Conservation (phyloP, 192 early-diverging fungal species). For the Mortierella hygrophila region DNA sequence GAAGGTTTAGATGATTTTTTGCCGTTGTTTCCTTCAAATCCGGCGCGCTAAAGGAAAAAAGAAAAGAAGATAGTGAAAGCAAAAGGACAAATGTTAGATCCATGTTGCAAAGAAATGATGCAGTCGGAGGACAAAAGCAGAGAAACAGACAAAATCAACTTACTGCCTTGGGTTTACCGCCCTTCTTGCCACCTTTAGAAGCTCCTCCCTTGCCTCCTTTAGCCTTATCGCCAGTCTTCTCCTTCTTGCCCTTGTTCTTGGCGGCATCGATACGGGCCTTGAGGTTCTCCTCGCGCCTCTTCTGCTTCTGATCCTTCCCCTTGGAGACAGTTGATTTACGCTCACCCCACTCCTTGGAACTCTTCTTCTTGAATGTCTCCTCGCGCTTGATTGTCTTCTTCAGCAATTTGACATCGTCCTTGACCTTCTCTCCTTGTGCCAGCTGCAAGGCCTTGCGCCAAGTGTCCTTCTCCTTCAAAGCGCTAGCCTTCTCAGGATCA, state of each 20-base stretch:
- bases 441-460: constrained; percentile 87
- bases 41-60: constrained; percentile 33
- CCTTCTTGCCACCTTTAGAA: constrained; percentile 48
- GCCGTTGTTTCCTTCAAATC: constrained; percentile 53
- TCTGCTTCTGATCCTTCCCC: constrained; percentile 73
- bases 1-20: constrained; percentile 56
- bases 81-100: constrained; percentile 6
- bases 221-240: constrained; percentile 58
- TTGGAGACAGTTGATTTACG: constrained; percentile 76
- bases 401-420: constrained; percentile 90
- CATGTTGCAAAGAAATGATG: not conserved
- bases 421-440: constrained; percentile 92
- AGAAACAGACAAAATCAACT: constrained; percentile 6
- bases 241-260: constrained; percentile 78
- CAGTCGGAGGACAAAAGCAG: not conserved
- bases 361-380: constrained; percentile 88
- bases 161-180: constrained; percentile 60
- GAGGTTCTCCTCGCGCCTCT: constrained; percentile 90
- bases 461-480: constrained; percentile 78
- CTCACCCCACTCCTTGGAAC: constrained; percentile 84
- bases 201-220: constrained; percentile 49
- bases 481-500: constrained; percentile 71
- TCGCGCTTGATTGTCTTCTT: constrained; percentile 93
- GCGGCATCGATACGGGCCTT: constrained; percentile 82
- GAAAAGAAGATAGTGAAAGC: too few species aligned